Base-by-base conservation (phyloP, 2,329 filamentous ascomycete species). In the Parastagonospora avenae region DNA sequence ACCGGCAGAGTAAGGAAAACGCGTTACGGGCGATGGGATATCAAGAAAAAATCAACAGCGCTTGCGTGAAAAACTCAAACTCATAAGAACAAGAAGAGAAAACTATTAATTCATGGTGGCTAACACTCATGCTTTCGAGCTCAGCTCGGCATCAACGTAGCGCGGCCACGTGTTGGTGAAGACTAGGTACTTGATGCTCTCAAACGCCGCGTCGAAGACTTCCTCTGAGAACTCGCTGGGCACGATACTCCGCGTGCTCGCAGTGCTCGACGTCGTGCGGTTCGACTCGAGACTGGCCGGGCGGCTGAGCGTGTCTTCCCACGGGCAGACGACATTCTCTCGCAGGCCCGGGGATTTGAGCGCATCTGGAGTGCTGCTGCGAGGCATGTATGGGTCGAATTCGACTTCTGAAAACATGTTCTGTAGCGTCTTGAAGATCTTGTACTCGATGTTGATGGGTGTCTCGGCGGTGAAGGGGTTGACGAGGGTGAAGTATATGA, bases 381-480 rank as follows among this genome's bases (percentile, higher is more conserved):
- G 60, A 2, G 69, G 66, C 62, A 64, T 64, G 16, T 72, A 74
- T 1, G 71, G 71, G 33, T 74, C 70, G 45, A 69, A 74, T 30
- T 73, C 69, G 19, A 74, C 59, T 16, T 53, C 61, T 1, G 66
- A 58, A 33, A 74, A 74, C 3, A 59, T 59, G 19, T 46, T 46
- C 37, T 74, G 71, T 7, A 74, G 55, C 7, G 55, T 59, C 32
- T 70, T 72, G 66, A 72, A 73, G 49, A 73, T 61, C 52, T 73
- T 74, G 63, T 73, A 74, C 32, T 73, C 70, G 48, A 74, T 73
- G 48, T 74, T 74, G 62, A 74, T 73, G 1, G 71, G 68, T 4
- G 62, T 63, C 42, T 73, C 70, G 11, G 71, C 71, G 3, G 70
- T 72, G 53, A 70, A 72, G 8, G 70, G 69, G 45, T 73, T 71